Evolutionary conservation across 2,329 filamentous ascomycete species (phyloP), one percentile per base, ranked within the genome.

Genomic region (Cryphonectria radicalis): DNA sequence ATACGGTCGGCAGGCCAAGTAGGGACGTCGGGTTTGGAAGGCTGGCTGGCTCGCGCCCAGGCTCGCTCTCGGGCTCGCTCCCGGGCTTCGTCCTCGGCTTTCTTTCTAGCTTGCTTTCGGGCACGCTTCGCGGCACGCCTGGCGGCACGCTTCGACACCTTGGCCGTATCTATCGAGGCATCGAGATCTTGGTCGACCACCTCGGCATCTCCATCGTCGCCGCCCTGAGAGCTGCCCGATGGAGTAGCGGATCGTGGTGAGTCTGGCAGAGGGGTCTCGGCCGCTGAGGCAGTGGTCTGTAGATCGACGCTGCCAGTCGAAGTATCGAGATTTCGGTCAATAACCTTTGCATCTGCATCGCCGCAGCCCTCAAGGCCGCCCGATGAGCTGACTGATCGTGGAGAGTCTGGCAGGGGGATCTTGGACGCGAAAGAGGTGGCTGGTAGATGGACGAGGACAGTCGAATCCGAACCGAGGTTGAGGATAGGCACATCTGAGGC

Each of bases 1-100:
- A 93, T 70, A 13, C 72, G 66, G 40, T 76, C 73, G 62, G 74
- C 70, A 46, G 81, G 82, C 81, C 82, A 83, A 32, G 55, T 66
- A 6, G 10, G 11, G 19, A 7, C 13, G 32, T 35, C n/a, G 8
- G 4, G 46, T 6, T 40, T 14, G 13, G 46, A 19, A 4, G 46
- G 6, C n/a, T 19, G 46, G 46, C 22, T 17, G 19, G 22, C 19
- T 10, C 19, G 46, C 46, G 22, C 19, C 46, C 46, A 22, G 43
- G 17, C 43, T 46, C 6, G 43, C 43, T 46, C 17, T 40, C 43
- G 22, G 46, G 46, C 46, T 50, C 10, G 46, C 22, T n/a, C 46
- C 17, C 46, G 22, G 22, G 46, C 19, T n/a, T 50, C 46, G 1
- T 50, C 46, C 19, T 50, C 46, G 46, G 46, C 46, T 10, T 50